These are phyloP conservation scores for Trichosporon faecale DNA, from an alignment of 1,284 basidiomycete genomes.

Conservation along the genomic window DNA sequence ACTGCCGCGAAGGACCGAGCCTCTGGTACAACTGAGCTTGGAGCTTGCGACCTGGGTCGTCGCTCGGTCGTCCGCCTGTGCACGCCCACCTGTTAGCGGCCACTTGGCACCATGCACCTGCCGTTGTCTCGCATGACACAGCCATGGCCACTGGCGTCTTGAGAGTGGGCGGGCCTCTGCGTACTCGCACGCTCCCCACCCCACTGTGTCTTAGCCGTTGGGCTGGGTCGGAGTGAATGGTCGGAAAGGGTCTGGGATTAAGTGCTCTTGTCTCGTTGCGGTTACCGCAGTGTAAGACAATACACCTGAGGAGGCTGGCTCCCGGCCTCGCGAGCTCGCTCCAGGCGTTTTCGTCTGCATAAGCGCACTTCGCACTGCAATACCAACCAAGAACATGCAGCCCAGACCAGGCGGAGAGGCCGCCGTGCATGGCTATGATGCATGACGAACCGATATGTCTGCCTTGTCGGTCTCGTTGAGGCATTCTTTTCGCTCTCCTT, in stretches of 20 bases:
- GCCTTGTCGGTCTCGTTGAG: background rate
- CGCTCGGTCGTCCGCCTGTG: background rate
- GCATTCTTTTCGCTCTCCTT: background rate
- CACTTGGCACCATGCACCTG: background rate
- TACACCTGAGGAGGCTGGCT: slow-evolving; percentile 3
- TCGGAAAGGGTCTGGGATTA: background rate
- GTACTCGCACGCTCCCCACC: background rate
- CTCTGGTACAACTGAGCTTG: background rate
- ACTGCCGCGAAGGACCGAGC: background rate
- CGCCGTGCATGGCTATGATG: background rate
- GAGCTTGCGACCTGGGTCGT: background rate
- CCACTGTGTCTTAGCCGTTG: slow-evolving; percentile 3
- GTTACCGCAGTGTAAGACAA: background rate
- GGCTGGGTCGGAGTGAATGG: slow-evolving; percentile 4
- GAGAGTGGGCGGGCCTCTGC: background rate
- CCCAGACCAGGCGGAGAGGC: background rate
- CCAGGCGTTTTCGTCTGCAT: background rate
- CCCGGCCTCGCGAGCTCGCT: background rate
- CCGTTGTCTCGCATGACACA: background rate
- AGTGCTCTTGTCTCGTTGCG: background rate
- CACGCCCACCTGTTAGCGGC: background rate
- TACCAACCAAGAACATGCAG: background rate
- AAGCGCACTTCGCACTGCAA: background rate
- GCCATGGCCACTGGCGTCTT: background rate
- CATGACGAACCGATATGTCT: background rate